Evolutionary conservation across 1,139 yeast species (phyloP).

Genomic region (Spencermartinsiella ligniputridi): DNA sequence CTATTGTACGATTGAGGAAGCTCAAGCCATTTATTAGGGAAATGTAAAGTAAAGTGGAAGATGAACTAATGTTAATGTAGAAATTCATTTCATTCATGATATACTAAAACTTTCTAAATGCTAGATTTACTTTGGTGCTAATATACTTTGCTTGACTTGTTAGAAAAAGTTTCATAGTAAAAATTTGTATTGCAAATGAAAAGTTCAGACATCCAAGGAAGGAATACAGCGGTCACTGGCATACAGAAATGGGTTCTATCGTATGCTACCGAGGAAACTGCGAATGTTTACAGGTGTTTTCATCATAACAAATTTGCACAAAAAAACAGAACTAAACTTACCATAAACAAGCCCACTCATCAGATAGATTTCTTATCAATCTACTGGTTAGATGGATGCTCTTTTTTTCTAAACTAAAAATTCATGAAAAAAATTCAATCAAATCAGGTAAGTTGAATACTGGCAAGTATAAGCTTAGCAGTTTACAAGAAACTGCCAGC

Average conservation of each 20-base stretch:
- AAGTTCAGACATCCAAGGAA: conserved; percentile 69
- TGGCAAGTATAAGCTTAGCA: conserved; percentile 72
- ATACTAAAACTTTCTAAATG: too few species aligned
- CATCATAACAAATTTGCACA: conserved; percentile 50
- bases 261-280: conserved; percentile 92
- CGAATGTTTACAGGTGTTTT: conserved; percentile 76
- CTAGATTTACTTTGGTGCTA: too few species aligned
- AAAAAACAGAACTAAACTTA: conserved; percentile 7
- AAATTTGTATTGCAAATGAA: not conserved
- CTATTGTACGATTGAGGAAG: conserved; percentile 66
- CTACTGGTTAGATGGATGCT: not conserved
- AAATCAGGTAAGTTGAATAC: conserved; percentile 68
- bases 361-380: conserved; percentile 1
- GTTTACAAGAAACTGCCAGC: conserved; percentile 37
- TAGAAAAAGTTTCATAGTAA: too few species aligned
- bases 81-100: too few species aligned
- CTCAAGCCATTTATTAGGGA: conserved; percentile 54
- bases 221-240: conserved; percentile 72
- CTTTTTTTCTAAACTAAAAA: not conserved
- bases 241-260: conserved; percentile 72
- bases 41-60: too few species aligned
- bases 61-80: too few species aligned
- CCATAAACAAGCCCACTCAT: conserved; percentile 7
- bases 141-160: too few species aligned
- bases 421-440: conserved; percentile 3